phyloP scores from a whole-genome alignment of 495 filamentous ascomycete species.

The Aspergillus bertholletiae region DNA sequence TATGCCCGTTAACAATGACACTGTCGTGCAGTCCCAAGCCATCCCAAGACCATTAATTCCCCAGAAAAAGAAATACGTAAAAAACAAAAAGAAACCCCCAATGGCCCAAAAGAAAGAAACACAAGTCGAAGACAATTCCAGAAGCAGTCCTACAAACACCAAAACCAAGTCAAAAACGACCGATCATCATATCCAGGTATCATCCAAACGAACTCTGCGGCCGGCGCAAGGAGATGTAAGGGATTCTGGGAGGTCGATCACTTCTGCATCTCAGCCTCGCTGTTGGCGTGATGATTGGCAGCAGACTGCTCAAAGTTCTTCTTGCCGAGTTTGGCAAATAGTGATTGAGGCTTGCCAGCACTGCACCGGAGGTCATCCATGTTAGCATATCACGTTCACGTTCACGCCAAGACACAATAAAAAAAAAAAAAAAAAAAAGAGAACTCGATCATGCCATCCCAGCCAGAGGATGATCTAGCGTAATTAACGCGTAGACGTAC shows the following conservation, averaged over 20 bases:
- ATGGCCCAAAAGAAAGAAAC: constrained; percentile 18
- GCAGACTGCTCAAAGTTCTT: constrained; percentile 46
- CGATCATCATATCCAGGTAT: background rate
- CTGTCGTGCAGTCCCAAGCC: constrained; percentile 4
- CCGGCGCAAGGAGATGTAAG: background rate
- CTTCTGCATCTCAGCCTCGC: background rate
- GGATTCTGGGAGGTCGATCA: background rate
- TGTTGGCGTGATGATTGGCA: background rate
- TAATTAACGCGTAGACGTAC: too few relatives aligned
- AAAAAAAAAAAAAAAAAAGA: too few relatives aligned
- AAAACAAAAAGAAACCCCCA: constrained; percentile 12
- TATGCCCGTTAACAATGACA: background rate
- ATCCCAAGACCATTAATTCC: background rate
- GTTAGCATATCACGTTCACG: background rate
- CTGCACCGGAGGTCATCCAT: constrained; percentile 16
- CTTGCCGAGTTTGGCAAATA: constrained; percentile 50
- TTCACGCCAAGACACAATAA: background rate
- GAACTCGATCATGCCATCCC: too few relatives aligned
- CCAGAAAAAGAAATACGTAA: too few relatives aligned
- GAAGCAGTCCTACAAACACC: background rate
- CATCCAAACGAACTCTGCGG: background rate
- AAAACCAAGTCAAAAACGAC: background rate
- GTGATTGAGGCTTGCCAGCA: constrained; percentile 45
- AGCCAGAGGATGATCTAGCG: too few relatives aligned
- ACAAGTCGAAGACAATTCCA: constrained; percentile 5